Base-by-base conservation (phyloP, 2,329 filamentous ascomycete species). In the Fusarium buharicum region DNA sequence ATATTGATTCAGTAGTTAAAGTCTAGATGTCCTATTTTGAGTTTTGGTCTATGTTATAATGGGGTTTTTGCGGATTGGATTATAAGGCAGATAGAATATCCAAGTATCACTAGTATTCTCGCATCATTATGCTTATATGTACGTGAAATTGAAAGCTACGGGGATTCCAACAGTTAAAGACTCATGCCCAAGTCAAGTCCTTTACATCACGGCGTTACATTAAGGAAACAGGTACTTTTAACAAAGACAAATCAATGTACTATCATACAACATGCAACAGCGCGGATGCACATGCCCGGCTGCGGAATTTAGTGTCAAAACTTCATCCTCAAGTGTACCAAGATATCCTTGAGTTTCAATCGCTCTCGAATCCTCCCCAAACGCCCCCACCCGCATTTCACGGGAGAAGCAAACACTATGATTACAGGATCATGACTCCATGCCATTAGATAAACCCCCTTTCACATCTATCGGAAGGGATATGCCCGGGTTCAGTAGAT, bases 241-340 rank as follows among this genome's bases (percentile, higher is more conserved):
- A 57, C 46, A 58, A 63, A 54, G 54, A 61, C 36, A 66, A 71
- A 65, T 62, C 61, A 69, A 73, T 73, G 67, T 71, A 71, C 65
- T 73, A 73, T 73, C 71, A 73, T 73, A 72, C 70, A 72, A 66
- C 70, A 65, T 72, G 61, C 62, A 72, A 57, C 55, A 49, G 61
- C 39, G 37, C 59, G 45, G 51, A 51, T 48, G 46, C 57, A 33
- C 44, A 41, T 45, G 46, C 46, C 64, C 57, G 43, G 51, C 57
- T 59, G 57, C 62, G 43, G 59, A 58, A 64, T 62, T 62, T 60
- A 62, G 54, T 69, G 60, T 55, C 63, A 62, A 58, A 71, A 69
- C 30, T 48, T 62, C 66, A 59, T 66, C 57, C 66, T 67, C 64
- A 68, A 70, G 64, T 70, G 64, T 68, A 68, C 67, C 64, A 27